These are phyloP conservation scores for Fusarium hainanense DNA, from an alignment of 2,329 filamentous ascomycete genomes.

Conservation along the genomic window DNA sequence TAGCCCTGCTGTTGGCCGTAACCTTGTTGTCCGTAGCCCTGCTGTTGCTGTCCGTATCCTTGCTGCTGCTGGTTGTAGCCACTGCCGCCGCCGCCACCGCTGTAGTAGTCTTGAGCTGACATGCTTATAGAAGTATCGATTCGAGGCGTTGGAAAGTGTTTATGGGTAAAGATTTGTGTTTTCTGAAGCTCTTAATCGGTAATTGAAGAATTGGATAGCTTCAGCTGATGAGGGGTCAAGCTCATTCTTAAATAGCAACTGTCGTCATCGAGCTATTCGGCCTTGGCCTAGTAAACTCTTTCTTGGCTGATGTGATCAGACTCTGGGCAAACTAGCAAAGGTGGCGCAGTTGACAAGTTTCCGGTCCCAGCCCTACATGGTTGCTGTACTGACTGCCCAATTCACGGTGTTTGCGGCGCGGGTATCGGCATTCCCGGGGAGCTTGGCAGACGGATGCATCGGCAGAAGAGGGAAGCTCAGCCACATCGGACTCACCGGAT, in stretches of 20 bases:
- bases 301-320: conserved; percentile 39
- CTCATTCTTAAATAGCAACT: conserved; percentile 25
- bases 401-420: conserved; percentile 5
- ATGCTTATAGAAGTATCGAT: conserved; percentile 12
- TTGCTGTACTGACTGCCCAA: neutral
- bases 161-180: neutral
- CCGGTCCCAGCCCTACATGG: neutral
- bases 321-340: conserved; percentile 18
- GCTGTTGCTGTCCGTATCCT: conserved; percentile 19
- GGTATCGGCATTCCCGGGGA: conserved; percentile 26
- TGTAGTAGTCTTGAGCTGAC: conserved; percentile 44
- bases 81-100: conserved; percentile 21
- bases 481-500: conserved; percentile 24
- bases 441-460: conserved; percentile 39
- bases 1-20: conserved; percentile 28
- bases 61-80: conserved; percentile 25
- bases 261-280: conserved; percentile 24
- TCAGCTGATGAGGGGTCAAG: conserved; percentile 5
- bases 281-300: conserved; percentile 7
- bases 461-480: conserved; percentile 16
- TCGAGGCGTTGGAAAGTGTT: neutral
- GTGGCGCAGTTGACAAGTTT: conserved; percentile 28
- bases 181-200: neutral
- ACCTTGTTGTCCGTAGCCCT: conserved; percentile 26
- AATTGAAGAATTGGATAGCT: neutral